Conservation (phyloP, 768 basidiomycete species). For the Hirschioporus abietinus region DNA sequence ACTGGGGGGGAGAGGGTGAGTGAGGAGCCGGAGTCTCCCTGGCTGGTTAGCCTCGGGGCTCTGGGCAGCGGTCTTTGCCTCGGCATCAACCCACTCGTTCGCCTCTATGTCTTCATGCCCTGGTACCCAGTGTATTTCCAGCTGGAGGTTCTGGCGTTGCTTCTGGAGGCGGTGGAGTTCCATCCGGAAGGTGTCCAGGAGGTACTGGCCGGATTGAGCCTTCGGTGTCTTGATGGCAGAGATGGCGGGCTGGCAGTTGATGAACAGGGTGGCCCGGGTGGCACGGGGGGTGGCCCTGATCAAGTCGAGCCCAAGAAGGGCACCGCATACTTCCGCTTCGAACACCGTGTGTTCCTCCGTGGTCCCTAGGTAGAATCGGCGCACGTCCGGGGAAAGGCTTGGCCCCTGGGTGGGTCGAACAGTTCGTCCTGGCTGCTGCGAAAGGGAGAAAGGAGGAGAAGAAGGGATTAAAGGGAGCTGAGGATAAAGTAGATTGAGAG, state of each 20-base stretch:
- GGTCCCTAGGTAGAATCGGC: conserved; percentile 2
- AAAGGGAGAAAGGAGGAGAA: too few relatives aligned
- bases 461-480: too few relatives aligned
- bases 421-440: too few relatives aligned
- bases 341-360: conserved; percentile 8
- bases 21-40: not conserved
- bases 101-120: conserved; percentile 11
- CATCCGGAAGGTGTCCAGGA: conserved; percentile 3
- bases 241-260: conserved; percentile 11
- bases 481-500: too few relatives aligned
- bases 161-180: not conserved
- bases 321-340: conserved; percentile 12
- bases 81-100: conserved; percentile 5
- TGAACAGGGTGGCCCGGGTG: not conserved
- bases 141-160: not conserved
- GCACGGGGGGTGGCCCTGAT: not conserved
- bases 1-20: conserved; percentile 11
- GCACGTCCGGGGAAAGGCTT: too few relatives aligned
- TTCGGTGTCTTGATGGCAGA: not conserved
- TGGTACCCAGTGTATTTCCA: conserved; percentile 9
- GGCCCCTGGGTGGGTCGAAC: too few relatives aligned
- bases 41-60: not conserved
- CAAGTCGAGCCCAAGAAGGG: conserved; percentile 6
- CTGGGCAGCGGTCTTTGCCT: conserved; percentile 8
- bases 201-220: conserved; percentile 5